Evolutionary conservation across 371 early-diverging fungal species (phyloP).

Genomic region (Catenaria anguillulae): DNA sequence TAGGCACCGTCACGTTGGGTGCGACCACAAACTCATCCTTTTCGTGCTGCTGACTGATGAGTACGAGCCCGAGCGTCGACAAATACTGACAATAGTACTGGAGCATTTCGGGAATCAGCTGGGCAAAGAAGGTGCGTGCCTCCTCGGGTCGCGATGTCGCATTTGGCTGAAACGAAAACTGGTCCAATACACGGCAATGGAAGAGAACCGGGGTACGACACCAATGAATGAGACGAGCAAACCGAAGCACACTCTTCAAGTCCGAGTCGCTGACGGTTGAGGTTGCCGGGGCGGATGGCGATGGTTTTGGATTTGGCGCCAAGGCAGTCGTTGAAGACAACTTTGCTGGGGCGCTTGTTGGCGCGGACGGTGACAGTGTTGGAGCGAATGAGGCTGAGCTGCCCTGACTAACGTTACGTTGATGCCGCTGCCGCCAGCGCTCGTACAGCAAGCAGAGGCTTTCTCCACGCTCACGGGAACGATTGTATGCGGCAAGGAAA

Average conservation of each 20-base stretch:
- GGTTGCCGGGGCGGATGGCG: neutral
- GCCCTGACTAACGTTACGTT: neutral
- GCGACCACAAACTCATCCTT: conserved; percentile 21
- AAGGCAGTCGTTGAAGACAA: too few species aligned
- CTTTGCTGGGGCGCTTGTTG: too few species aligned
- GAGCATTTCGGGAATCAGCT: neutral
- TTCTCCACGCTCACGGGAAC: neutral
- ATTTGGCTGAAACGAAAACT: neutral
- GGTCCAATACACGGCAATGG: neutral
- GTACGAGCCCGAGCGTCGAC: neutral
- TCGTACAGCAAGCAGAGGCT: neutral
- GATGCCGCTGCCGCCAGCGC: neutral
- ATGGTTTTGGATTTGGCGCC: too few species aligned
- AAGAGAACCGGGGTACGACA: neutral
- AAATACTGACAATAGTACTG: neutral
- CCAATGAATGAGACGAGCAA: neutral
- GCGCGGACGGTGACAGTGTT: too few species aligned
- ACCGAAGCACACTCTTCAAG: neutral
- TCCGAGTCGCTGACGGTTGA: neutral
- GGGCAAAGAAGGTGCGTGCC: neutral
- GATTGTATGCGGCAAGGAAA: neutral
- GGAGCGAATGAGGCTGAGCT: too few species aligned
- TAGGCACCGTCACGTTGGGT: conserved; percentile 23
- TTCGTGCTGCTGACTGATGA: neutral
- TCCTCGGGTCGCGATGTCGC: neutral